Percentiles rank a stretch among this genome's conserved stretches.
Evolutionary conservation across 495 filamentous ascomycete species (phyloP).

Genomic region (Jackrogersella multiformis): DNA sequence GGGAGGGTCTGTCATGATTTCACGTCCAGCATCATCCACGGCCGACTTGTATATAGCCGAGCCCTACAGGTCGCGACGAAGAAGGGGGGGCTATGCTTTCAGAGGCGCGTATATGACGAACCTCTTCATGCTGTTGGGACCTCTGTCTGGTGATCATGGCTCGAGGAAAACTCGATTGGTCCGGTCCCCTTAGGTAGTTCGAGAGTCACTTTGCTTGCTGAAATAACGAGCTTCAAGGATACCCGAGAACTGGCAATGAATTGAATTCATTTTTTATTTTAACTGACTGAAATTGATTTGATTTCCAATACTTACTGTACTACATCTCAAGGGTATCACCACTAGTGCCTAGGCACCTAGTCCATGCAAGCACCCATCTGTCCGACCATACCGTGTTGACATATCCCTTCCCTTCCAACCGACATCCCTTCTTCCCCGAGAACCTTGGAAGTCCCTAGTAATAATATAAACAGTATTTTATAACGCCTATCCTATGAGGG

Average conservation of each 20-base stretch:
- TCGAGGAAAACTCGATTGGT: background rate
- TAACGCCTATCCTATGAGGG: too few species aligned
- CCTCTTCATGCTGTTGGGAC: background rate
- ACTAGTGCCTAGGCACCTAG: background rate
- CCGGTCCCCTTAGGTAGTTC: background rate
- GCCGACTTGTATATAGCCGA: conserved; percentile 26
- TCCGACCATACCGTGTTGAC: background rate
- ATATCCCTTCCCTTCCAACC: background rate
- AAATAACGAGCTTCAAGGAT: background rate
- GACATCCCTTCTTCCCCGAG: too few species aligned
- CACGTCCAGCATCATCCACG: conserved; percentile 22
- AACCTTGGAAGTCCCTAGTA: too few species aligned
- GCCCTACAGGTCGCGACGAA: conserved; percentile 6
- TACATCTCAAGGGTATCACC: conserved; percentile 23
- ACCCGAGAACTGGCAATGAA: background rate
- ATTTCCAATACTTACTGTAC: background rate
- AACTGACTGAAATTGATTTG: background rate
- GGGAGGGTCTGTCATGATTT: conserved; percentile 25
- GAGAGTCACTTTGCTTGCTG: background rate
- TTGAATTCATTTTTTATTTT: too few species aligned
- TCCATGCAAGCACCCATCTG: too few species aligned
- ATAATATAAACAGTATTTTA: background rate
- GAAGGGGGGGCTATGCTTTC: background rate
- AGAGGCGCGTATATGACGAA: conserved; percentile 15
- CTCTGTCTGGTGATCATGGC: background rate